These are phyloP conservation scores for Phytophthora fragariaefolia DNA, from an alignment of 352 stramenopile species.

Conservation along the genomic window DNA sequence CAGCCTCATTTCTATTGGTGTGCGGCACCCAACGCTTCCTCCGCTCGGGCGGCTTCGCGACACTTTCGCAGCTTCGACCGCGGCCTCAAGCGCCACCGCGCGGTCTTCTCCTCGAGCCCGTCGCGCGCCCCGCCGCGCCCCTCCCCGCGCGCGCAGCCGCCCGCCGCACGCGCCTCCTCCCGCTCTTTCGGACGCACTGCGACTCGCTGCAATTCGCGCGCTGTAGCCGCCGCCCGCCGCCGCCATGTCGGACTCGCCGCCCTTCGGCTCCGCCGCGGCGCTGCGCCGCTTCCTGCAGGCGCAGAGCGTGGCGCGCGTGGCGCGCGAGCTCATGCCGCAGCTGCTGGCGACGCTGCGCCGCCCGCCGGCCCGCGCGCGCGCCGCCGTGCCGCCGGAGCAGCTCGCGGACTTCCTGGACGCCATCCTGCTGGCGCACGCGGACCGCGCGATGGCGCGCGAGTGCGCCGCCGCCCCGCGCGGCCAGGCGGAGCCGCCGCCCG, in stretches of 20 bases:
- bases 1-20: no score
- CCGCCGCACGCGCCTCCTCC: neutral
- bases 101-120: slow-evolving; percentile 4
- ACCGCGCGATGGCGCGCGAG: slow-evolving; percentile 22
- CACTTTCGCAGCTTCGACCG: slow-evolving; percentile 22
- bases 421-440: slow-evolving; percentile 54
- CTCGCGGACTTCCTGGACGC: slow-evolving; percentile 51
- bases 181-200: slow-evolving; percentile 3
- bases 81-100: neutral
- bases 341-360: slow-evolving; percentile 34
- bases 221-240: neutral
- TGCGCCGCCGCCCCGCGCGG: neutral
- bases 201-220: neutral
- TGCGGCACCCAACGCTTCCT: neutral
- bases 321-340: slow-evolving; percentile 20
- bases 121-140: slow-evolving; percentile 1
- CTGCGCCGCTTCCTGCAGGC: slow-evolving; percentile 35
- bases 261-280: slow-evolving; percentile 7
- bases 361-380: slow-evolving; percentile 8
- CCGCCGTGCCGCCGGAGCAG: slow-evolving; percentile 34
- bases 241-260: slow-evolving; percentile 14
- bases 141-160: neutral
- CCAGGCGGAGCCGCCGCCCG: slow-evolving; percentile 16
- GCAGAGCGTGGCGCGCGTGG: slow-evolving; percentile 20
- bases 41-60: slow-evolving; percentile 1